A percentile compares a stretch with the other conserved stretches of the same genome.
Evolutionary conservation across 148 eudicot genomes (phyloP).

Genomic region (Chenopodium quinoa): DNA sequence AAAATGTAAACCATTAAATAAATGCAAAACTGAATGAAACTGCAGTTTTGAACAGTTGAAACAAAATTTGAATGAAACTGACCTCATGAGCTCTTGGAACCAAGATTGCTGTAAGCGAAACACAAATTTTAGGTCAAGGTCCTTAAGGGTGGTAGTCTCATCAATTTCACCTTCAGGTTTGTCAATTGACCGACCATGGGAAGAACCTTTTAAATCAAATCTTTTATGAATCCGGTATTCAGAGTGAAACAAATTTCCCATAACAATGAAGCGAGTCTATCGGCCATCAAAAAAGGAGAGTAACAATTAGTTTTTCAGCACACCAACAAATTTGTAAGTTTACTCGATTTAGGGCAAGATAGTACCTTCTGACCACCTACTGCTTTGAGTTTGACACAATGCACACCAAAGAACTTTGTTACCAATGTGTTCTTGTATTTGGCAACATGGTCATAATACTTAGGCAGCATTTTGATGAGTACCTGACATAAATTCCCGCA

Average conservation of each 20-base stretch:
- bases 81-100: conserved; percentile 93
- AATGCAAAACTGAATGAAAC: conserved; percentile 1
- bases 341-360: background rate
- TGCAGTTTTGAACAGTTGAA: background rate
- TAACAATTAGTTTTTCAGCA: conserved; percentile 21
- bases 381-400: conserved; percentile 69
- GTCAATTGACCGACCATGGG: conserved; percentile 83
- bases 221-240: conserved; percentile 87
- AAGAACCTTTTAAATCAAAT: conserved; percentile 93
- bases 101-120: conserved; percentile 75
- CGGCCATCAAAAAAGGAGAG: conserved; percentile 6
- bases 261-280: conserved; percentile 89
- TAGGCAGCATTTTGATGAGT: conserved; percentile 74
- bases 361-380: conserved; percentile 53
- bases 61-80: conserved; percentile 25
- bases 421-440: conserved; percentile 58
- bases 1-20: background rate
- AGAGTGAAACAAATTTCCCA: conserved; percentile 93
- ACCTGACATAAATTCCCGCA: conserved; percentile 36
- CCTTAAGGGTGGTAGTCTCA: conserved; percentile 93
- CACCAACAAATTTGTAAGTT: background rate
- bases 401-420: conserved; percentile 72
- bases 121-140: conserved; percentile 86
- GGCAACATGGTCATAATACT: conserved; percentile 64
- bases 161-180: conserved; percentile 89